Base-by-base conservation (phyloP, 139 green algal genomes). In the Nannochloris sp. region DNA sequence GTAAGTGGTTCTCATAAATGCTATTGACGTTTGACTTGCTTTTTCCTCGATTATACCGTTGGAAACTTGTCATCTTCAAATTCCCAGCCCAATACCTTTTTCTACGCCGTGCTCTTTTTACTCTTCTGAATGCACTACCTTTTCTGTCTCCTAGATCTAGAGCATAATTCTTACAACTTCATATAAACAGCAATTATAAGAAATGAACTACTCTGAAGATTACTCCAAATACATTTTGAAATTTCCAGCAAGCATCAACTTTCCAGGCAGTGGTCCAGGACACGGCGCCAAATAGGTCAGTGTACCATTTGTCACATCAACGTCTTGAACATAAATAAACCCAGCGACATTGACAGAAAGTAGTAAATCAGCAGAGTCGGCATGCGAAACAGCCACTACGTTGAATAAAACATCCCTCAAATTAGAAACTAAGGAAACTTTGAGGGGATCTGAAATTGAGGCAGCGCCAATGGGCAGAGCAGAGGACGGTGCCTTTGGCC, bases 351-450 rank as follows among this genome's bases (percentile, higher is more conserved):
- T 97, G 12, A 64, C 66, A 13, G 71, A 78, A 39, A 83, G 47
- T 39, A 86, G 69, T 47, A 77, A 46, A 30, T 80, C 73, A n/a
- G 76, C 61, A 32, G 51, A 42, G 23, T 45, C 29, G 3, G 91
- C 91, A 55, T 96, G 85, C 0, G 83, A 93, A 3, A 97, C 86
- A 0, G 85, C 92, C 64, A 97, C 62, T 70, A 97, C 48, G 4
- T 75, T 84, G 68, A 96, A 86, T 37, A 88, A 47, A 46, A 95
- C 58, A 37, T 89, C 82, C 3, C 60, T 56, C 1, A 45, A 64
- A 44, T 73, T 68, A 29, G 46, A 33, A 5, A 78, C 36, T 23
- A 39, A 58, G 10, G 44, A 63, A 32, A 78, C 42, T 57, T 73
- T 73, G 12, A 78, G 35, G 14, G 71, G 71, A 51, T 78, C 64